phyloP scores from a whole-genome alignment of 176 grass and related monocot genomes.

The Carex parvula region DNA sequence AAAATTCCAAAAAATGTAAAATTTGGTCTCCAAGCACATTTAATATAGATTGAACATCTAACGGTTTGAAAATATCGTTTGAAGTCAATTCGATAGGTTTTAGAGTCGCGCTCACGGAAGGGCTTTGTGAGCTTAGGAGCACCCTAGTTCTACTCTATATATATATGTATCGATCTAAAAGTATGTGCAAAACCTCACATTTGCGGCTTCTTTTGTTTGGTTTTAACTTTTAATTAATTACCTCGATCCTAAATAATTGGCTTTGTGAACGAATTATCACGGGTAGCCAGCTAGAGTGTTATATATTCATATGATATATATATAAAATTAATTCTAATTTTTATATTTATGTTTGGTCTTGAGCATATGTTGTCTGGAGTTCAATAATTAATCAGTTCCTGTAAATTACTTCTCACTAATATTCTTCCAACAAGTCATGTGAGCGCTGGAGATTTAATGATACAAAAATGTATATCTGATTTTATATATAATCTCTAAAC shows the following conservation, averaged over 20 bases:
- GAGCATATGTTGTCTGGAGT: neutral
- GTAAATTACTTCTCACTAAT: neutral
- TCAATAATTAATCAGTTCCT: neutral
- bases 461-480: neutral
- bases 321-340: neutral
- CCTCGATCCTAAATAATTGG: neutral
- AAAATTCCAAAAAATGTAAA: no score
- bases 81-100: no score
- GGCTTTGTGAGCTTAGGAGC: no score
- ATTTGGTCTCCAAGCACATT: no score
- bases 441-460: neutral
- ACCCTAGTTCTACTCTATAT: no score
- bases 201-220: slow-evolving; percentile 7
- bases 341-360: neutral
- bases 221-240: neutral
- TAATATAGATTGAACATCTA: no score
- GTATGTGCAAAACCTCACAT: slow-evolving; percentile 1
- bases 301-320: neutral
- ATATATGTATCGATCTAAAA: neutral
- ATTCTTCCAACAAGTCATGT: slow-evolving; percentile 5
- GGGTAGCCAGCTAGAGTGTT: neutral
- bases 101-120: no score
- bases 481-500: slow-evolving; percentile 1
- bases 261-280: neutral
- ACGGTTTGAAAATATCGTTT: no score